These are phyloP conservation scores for Fraxinus americana DNA, from an alignment of 257 asterid genomes.

Conservation along the genomic window DNA sequence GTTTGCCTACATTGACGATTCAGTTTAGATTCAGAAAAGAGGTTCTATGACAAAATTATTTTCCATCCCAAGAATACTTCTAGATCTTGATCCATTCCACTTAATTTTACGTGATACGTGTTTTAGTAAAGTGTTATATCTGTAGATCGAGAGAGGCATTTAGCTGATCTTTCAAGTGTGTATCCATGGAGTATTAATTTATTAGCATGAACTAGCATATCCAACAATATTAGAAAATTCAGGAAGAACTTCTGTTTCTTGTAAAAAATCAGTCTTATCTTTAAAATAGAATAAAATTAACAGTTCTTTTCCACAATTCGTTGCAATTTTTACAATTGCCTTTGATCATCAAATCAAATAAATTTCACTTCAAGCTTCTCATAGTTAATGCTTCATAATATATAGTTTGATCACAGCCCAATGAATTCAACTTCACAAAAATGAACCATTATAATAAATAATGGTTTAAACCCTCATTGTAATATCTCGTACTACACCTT, in stretches of 20 bases:
- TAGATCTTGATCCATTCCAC: neutral
- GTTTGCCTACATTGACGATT: neutral
- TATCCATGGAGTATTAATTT: neutral
- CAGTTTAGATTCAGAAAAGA: neutral
- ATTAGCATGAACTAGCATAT: conserved; percentile 9
- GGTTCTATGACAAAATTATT: neutral
- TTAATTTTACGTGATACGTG: neutral
- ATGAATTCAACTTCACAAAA: neutral
- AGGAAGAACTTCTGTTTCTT: neutral
- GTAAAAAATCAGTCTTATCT: too few species aligned
- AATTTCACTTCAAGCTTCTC: too few species aligned
- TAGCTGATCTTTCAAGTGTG: neutral
- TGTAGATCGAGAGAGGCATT: conserved; percentile 9
- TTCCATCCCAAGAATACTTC: conserved; percentile 9
- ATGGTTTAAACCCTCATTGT: neutral
- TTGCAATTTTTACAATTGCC: neutral
- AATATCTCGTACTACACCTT: neutral
- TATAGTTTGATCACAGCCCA: neutral
- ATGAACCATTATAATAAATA: neutral
- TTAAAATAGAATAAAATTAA: neutral
- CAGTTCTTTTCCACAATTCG: neutral
- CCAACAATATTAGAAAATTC: neutral
- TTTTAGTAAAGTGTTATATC: neutral
- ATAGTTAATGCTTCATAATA: too few species aligned
- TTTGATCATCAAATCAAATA: too few species aligned